phyloP scores from a whole-genome alignment of 2,329 filamentous ascomycete species.

The Paecilomyces sp. region DNA sequence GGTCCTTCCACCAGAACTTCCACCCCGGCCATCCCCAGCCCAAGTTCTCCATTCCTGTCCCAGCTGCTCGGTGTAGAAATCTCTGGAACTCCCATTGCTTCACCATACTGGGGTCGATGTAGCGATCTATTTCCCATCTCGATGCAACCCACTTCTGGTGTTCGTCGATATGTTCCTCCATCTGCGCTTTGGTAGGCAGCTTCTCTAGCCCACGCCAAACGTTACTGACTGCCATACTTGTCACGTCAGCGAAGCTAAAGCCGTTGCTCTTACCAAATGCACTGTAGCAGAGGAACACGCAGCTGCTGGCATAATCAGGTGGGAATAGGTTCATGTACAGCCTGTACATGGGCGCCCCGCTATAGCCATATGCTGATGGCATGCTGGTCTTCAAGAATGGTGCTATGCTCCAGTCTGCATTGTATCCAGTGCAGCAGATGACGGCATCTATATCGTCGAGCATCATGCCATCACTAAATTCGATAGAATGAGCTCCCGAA shows the following conservation, averaged over 20 bases:
- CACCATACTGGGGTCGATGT: conserved; percentile 13
- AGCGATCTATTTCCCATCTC: neutral
- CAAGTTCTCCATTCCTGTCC: conserved; percentile 36
- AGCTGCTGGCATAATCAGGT: conserved; percentile 34
- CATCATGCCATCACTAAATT: neutral
- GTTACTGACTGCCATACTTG: conserved; percentile 40
- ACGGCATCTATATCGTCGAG: neutral
- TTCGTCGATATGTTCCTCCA: conserved; percentile 28
- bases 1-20: conserved; percentile 36
- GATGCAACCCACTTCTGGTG: conserved; percentile 25
- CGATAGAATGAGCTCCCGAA: neutral
- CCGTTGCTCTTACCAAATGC: conserved; percentile 26
- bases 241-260: conserved; percentile 37
- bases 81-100: conserved; percentile 28
- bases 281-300: conserved; percentile 38
- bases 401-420: neutral
- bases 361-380: conserved; percentile 6
- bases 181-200: conserved; percentile 30
- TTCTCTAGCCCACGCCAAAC: conserved; percentile 34
- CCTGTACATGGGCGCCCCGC: conserved; percentile 15
- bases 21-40: conserved; percentile 36
- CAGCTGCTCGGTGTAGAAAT: conserved; percentile 38
- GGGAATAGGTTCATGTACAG: conserved; percentile 43
- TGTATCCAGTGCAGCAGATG: neutral
- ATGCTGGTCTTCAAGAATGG: conserved; percentile 14